These are phyloP conservation scores for Eucalyptus lansdowneana DNA, from an alignment of 345 rosid species.

Conservation along the genomic window DNA sequence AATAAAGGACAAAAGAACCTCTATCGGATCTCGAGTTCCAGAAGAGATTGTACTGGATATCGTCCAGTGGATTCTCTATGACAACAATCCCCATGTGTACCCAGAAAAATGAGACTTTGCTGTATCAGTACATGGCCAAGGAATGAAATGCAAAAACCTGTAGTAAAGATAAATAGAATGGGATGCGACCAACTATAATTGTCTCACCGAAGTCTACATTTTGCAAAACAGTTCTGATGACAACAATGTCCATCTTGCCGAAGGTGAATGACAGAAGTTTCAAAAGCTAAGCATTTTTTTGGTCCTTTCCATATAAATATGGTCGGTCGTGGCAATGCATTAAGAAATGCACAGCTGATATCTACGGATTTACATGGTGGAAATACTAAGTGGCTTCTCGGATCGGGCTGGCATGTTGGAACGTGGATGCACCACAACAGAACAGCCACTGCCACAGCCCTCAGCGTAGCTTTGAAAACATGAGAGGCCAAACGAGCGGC, in stretches of 20 bases:
- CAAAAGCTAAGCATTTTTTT: neutral
- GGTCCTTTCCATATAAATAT: neutral
- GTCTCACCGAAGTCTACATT: neutral
- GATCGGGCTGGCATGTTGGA: neutral
- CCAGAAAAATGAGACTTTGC: neutral
- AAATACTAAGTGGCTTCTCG: neutral
- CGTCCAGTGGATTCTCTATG: neutral
- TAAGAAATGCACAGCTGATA: neutral
- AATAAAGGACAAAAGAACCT: neutral
- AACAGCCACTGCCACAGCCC: neutral
- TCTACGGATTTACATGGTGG: neutral
- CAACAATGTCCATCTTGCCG: neutral
- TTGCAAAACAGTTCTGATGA: neutral
- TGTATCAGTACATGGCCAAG: neutral
- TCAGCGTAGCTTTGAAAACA: neutral
- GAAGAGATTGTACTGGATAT: neutral
- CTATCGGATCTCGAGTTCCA: neutral
- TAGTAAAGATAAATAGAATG: neutral
- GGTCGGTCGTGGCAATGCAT: neutral
- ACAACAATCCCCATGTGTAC: neutral
- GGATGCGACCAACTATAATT: neutral
- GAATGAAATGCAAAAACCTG: neutral
- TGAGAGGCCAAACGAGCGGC: neutral
- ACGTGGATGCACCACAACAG: neutral
- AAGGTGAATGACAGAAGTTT: neutral